Conservation (phyloP, 2,329 filamentous ascomycete species). For the Colletotrichum horii region DNA sequence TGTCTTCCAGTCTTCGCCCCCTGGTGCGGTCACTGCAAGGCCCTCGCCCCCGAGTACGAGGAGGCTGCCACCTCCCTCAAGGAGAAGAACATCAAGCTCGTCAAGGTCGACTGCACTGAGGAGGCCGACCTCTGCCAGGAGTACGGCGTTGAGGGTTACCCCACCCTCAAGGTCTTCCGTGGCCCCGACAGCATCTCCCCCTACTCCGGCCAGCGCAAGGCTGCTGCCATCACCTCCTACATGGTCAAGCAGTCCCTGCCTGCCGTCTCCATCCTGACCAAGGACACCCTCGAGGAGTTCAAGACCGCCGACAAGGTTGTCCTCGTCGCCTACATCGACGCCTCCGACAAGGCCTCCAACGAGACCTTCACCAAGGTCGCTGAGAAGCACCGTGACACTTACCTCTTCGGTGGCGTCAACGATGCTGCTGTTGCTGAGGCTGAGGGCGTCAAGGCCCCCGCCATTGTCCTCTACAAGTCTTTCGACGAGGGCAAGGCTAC, state of each 20-base stretch:
- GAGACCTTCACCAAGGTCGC: conserved; percentile 80
- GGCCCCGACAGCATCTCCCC: conserved; percentile 80
- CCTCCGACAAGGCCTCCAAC: conserved; percentile 83
- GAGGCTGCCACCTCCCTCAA: conserved; percentile 83
- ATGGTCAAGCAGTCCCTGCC: conserved; percentile 99
- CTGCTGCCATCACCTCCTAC: conserved; percentile 78
- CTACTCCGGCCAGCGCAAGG: conserved; percentile 90
- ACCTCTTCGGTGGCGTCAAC: conserved; percentile 88
- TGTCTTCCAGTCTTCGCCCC: conserved; percentile 79
- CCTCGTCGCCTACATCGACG: conserved; percentile 84
- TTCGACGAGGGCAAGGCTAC: conserved; percentile 96
- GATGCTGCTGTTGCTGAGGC: conserved; percentile 86
- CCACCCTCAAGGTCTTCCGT: conserved; percentile 98
- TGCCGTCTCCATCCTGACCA: conserved; percentile 82
- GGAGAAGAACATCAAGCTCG: conserved; percentile 85
- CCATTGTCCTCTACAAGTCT: conserved; percentile 93
- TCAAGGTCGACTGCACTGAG: conserved; percentile 94
- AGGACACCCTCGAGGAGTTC: conserved; percentile 90
- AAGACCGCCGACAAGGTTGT: conserved; percentile 98
- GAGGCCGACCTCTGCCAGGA: conserved; percentile 90
- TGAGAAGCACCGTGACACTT: conserved; percentile 83
- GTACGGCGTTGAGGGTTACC: conserved; percentile 95
- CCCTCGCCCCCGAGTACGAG: conserved; percentile 91
- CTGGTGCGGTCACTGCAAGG: conserved; percentile 99
- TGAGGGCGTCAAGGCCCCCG: conserved; percentile 86